These are phyloP conservation scores for Aspergillus ochraceus DNA, from an alignment of 2,329 filamentous ascomycete genomes.

Conservation along the genomic window DNA sequence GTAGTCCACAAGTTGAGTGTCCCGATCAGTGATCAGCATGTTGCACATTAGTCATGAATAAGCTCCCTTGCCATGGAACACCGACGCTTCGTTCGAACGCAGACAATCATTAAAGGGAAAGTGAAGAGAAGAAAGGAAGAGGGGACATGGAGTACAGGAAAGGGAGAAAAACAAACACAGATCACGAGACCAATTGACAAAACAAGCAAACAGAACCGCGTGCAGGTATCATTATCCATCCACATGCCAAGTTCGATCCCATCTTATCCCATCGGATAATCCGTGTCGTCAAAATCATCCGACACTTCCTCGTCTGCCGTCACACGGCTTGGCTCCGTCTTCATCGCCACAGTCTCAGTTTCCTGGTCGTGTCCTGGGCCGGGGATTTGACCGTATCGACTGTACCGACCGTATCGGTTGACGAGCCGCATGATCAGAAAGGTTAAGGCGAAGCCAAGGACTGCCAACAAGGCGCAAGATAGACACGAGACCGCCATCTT, in stretches of 20 bases:
- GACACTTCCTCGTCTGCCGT: neutral
- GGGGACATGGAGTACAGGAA: neutral
- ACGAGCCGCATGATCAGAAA: neutral
- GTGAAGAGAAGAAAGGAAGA: too few species aligned
- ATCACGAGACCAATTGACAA: neutral
- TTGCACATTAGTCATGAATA: neutral
- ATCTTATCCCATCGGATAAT: neutral
- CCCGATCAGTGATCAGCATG: too few species aligned
- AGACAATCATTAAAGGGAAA: neutral
- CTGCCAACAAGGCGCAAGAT: neutral
- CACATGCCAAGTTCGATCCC: neutral
- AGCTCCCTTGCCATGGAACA: neutral
- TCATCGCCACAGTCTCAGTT: neutral
- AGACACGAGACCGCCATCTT: neutral
- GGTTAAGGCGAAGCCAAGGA: neutral
- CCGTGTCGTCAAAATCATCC: neutral
- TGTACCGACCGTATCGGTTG: neutral
- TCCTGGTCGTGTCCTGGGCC: neutral
- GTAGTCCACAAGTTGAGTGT: neutral
- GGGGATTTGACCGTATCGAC: accelerated
- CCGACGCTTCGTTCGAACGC: neutral
- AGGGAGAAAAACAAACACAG: neutral
- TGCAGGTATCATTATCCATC: neutral
- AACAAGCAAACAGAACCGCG: neutral
- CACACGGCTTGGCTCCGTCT: neutral